Evolutionary conservation across 179 eudicot genomes (phyloP).

Genomic region (Silene coronaria): DNA sequence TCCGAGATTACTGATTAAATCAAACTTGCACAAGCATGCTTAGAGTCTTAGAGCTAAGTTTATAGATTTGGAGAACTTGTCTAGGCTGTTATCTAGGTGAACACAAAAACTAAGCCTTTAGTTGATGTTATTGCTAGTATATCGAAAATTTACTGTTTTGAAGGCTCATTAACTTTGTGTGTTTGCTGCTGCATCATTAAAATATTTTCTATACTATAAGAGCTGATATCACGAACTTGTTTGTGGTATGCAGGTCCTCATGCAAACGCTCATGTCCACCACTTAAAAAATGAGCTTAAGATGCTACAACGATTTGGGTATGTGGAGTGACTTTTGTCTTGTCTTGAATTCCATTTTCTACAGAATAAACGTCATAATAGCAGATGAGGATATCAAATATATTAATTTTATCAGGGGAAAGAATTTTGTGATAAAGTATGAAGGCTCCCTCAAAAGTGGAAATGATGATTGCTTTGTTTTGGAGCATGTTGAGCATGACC

Average conservation of each 20-base stretch:
- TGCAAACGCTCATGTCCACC: slow-evolving; percentile 63
- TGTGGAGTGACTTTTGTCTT: slow-evolving; percentile 9
- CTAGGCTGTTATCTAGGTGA: neutral
- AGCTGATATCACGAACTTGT: slow-evolving; percentile 16
- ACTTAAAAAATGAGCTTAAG: slow-evolving; percentile 76
- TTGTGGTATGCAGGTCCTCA: slow-evolving; percentile 70
- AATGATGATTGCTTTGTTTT: slow-evolving; percentile 74
- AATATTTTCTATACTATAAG: neutral
- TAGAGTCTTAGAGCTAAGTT: neutral
- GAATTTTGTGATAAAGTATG: slow-evolving; percentile 73
- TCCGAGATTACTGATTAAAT: too few species aligned
- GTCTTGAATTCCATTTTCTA: slow-evolving; percentile 10
- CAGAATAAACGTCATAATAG: neutral
- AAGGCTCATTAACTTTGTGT: neutral
- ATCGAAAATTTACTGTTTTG: neutral
- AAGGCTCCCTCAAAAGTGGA: slow-evolving; percentile 68
- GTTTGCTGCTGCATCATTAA: neutral
- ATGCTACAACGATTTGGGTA: slow-evolving; percentile 97
- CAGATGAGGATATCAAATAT: neutral
- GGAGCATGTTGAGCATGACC: slow-evolving; percentile 88
- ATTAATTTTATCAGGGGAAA: slow-evolving; percentile 55
- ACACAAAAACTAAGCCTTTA: neutral
- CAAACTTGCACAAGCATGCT: neutral
- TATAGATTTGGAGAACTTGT: neutral
- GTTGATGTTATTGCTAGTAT: neutral